phyloP scores from a whole-genome alignment of 2,329 filamentous ascomycete genomes.

The Diaporthe helianthi region DNA sequence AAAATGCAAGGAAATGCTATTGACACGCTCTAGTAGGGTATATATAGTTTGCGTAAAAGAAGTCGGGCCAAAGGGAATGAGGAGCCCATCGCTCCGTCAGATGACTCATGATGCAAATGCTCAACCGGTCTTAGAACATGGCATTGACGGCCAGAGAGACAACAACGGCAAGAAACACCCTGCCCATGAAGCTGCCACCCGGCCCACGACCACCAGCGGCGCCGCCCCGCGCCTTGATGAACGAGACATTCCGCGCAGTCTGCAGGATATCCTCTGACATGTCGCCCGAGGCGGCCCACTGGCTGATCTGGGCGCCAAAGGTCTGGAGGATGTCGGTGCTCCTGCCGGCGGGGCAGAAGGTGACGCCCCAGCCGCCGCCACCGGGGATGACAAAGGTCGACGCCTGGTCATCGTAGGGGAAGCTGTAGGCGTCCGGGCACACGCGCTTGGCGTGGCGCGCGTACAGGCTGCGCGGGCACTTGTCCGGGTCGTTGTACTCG shows the following conservation, averaged over 20 bases:
- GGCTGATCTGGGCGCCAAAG: slow-evolving; percentile 56
- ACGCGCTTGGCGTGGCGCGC: slow-evolving; percentile 73
- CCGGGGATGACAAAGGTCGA: slow-evolving; percentile 68
- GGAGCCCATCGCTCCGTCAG: not conserved
- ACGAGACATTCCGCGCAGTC: slow-evolving; percentile 46
- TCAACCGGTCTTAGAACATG: not conserved
- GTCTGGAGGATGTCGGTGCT: slow-evolving; percentile 65
- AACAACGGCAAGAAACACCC: slow-evolving; percentile 26
- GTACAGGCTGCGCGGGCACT: slow-evolving; percentile 73
- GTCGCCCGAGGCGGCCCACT: slow-evolving; percentile 52
- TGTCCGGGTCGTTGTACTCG: slow-evolving; percentile 65
- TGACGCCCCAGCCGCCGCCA: slow-evolving; percentile 79
- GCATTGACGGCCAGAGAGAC: slow-evolving; percentile 27
- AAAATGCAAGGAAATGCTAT: slow-evolving; percentile 12
- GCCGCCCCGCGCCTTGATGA: slow-evolving; percentile 42
- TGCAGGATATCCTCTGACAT: slow-evolving; percentile 46
- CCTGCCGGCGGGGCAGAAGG: slow-evolving; percentile 74
- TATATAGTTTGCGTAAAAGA: slow-evolving; percentile 2
- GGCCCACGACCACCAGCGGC: not conserved
- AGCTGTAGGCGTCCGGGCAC: slow-evolving; percentile 87
- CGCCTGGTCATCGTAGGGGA: slow-evolving; percentile 66
- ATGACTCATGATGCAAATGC: not conserved
- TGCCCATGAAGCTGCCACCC: not conserved
- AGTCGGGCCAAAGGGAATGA: not conserved
- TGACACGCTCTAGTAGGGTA: slow-evolving; percentile 22